A percentile compares a stretch with the other conserved stretches of the same genome.
These are phyloP conservation scores for Saccharum officinarum DNA, from an alignment of 176 grass and related monocot species.

Conservation along the genomic window DNA sequence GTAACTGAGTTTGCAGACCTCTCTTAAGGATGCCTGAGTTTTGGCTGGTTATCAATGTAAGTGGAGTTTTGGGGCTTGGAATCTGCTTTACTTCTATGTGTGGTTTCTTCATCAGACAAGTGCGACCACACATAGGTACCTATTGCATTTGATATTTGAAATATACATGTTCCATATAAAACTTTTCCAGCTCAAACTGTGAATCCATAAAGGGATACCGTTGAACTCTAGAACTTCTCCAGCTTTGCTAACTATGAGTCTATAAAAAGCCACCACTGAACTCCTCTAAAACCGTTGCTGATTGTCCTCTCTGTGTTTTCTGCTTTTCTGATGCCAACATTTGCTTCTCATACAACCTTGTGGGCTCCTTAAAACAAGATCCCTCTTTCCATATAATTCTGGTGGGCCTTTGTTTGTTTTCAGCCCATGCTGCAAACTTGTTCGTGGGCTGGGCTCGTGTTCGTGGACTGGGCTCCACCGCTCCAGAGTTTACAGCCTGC, in stretches of 20 bases:
- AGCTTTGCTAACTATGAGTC: neutral
- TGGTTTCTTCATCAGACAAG: constrained; percentile 99
- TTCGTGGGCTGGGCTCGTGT: too few relatives aligned
- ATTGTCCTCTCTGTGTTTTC: neutral
- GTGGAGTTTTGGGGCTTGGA: constrained; percentile 86
- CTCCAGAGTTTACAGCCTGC: too few relatives aligned
- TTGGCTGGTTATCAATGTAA: constrained; percentile 80
- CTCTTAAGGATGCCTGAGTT: constrained; percentile 81
- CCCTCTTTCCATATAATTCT: constrained; percentile 88
- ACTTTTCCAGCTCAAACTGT: too few relatives aligned
- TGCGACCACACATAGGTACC: constrained; percentile 89
- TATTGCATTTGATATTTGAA: neutral
- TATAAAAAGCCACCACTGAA: neutral
- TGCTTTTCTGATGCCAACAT: constrained; percentile 12
- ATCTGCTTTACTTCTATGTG: constrained; percentile 97
- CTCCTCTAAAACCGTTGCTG: neutral
- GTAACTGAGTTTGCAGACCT: constrained; percentile 61
- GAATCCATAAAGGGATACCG: too few relatives aligned
- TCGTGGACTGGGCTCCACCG: too few relatives aligned
- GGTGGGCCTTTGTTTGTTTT: too few relatives aligned
- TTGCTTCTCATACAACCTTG: constrained; percentile 59
- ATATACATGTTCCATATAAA: neutral
- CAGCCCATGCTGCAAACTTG: too few relatives aligned
- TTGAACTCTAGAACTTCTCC: too few relatives aligned
- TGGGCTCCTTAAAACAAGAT: too few relatives aligned